Evolutionary conservation across 805 yeast genomes (phyloP), one percentile per base, ranked within the genome.

Genomic region (Candida endomychidarum): DNA sequence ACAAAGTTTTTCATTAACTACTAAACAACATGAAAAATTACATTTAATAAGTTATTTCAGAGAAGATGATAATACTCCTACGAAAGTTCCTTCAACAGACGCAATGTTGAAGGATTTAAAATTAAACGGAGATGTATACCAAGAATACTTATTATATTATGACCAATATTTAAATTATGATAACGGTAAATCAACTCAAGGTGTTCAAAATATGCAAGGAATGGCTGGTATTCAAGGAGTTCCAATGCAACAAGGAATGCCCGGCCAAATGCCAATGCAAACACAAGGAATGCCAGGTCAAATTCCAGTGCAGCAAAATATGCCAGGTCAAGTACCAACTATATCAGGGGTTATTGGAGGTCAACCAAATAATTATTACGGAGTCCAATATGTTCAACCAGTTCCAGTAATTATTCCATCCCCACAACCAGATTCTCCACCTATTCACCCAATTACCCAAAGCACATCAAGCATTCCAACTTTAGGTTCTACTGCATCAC

Each of bases 1-100:
- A 53, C 86, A 81, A 56, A 75, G 83, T 21, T 80, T 82, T 49
- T 72, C 83, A 3, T 59, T 80, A 26, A 69, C 77, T 6, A 73
- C 82, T 6, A 64, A 69, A 18, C 74, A 69, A 21, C 74, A 74
- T 33, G 73, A 73, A 34, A 79, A 76, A 43, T 56, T 78, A 18
- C 89, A 84, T 49, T 60, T 83, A 40, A 81, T 84, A 17, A 72
- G 83, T 20, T 83, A 83, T 56, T 47, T 41, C 29, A 17, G 17
- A 8, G 23, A 33, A 5, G 46, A 46, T 8, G 40, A 33, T 17
- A 16, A 7, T 16, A 35, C 39, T 19, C 38, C 41, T 2, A 27
- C 19, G 11, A 39, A 37, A 5, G 24, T 44, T 3, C 68, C 68
- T 1, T 46, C 57, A 4, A 38, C 42, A n/a, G 65, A 62, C 35